Base-by-base conservation (phyloP, 148 eudicot genomes). In the Camellia sinensis region DNA sequence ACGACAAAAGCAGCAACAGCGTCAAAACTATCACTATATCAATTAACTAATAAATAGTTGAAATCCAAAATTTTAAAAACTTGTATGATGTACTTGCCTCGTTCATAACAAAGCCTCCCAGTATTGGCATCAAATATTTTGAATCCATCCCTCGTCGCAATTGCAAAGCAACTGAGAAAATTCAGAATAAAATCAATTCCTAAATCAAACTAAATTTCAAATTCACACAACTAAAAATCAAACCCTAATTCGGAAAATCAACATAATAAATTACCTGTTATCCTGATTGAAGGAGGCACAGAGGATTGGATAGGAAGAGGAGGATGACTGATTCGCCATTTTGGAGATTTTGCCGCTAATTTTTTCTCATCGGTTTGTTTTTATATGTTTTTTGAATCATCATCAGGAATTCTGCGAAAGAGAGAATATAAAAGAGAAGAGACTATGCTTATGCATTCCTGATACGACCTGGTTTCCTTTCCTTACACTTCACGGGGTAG, bases 101-200 rank as follows among this genome's bases (percentile, higher is more conserved):
- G 86, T 79, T 93, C 89, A 60, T 92, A 95, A 66, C 91, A 87
- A 4, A 95, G 89, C 54, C 92, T 89, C 44, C 93, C 95, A 40
- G 93, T 85, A 61, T 83, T 91, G 62, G 90, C 88, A 76, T 93
- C 90, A 71, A 92, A 93, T 69, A 95, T 87, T 85, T 83, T 89
- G 88, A 95, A 93, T 57, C 97, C 97, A 75, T 88, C 88, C 74
- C 84, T 95, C 6, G 99, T 92, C 59, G 97, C 97, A 79, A 95
- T 84, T 7, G 92, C 99, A 80, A 95, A 91, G 80, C 89, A 89
- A 67, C 98, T 95, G 80, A 73, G 41, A 79, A 80, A 59, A 18
- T 67, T 75, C 68, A 63, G 17, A 46, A 80, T 62, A 37, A 37
- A 14, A 21, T 3, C 11, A 79, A 2, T n/a, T 6, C 14, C 17